Percentiles rank a stretch among this genome's conserved stretches.
These are phyloP conservation scores for Aspergillus sclerotioniger DNA, from an alignment of 495 filamentous ascomycete species.

Conservation along the genomic window DNA sequence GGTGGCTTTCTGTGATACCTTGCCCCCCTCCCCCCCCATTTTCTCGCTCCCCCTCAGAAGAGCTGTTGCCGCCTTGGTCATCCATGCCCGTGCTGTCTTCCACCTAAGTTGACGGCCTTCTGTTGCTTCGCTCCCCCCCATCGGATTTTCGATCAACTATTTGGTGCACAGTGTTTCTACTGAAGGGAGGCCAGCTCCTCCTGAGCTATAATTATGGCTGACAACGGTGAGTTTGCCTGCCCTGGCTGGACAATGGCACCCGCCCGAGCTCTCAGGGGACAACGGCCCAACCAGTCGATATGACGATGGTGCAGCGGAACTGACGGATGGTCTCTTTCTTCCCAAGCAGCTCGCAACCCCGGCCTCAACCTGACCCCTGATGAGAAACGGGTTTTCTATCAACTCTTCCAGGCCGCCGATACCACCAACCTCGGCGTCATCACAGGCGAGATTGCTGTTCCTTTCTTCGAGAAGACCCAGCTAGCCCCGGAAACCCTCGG, in stretches of 20 bases:
- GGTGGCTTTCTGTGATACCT: constrained; percentile 3
- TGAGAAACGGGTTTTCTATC: constrained; percentile 89
- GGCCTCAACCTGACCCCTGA: constrained; percentile 86
- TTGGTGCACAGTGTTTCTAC: constrained; percentile 12
- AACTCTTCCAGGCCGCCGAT: constrained; percentile 87
- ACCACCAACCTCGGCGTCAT: constrained; percentile 88
- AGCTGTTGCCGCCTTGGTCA: constrained; percentile 27
- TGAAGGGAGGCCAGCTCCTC: constrained; percentile 37
- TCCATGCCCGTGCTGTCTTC: constrained; percentile 34
- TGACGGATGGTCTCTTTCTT: constrained; percentile 23
- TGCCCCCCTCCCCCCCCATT: constrained; percentile 10
- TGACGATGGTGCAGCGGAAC: constrained; percentile 23
- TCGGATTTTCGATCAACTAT: background rate
- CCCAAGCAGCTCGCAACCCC: constrained; percentile 46
- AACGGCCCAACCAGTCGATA: constrained; percentile 14
- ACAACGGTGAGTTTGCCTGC: constrained; percentile 32
- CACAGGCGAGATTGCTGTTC: constrained; percentile 92
- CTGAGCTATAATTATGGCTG: constrained; percentile 39
- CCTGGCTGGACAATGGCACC: background rate
- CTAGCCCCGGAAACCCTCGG: constrained; percentile 81
- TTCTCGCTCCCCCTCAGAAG: constrained; percentile 12
- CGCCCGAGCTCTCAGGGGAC: constrained; percentile 29
- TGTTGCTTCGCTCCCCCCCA: constrained; percentile 16
- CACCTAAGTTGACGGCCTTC: constrained; percentile 25
- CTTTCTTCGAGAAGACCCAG: constrained; percentile 96